A percentile compares a stretch with the other conserved stretches of the same genome.
Evolutionary conservation across 2,329 filamentous ascomycete genomes (phyloP).

Genomic region (Beauveria caledonica): DNA sequence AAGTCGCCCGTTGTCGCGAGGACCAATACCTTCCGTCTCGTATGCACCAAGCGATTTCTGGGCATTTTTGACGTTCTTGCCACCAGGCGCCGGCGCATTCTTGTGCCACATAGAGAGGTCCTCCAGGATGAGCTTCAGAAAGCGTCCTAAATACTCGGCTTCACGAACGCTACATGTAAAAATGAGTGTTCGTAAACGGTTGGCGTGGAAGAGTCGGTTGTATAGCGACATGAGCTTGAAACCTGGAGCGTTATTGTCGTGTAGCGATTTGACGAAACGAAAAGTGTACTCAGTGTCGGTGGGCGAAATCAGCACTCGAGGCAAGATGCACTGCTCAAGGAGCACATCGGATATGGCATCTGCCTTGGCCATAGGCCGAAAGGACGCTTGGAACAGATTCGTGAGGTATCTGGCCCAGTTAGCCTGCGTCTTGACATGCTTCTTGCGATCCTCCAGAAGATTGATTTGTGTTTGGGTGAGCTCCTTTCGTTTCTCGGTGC

Average conservation of each 20-base stretch:
- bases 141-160: constrained; percentile 86
- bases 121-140: constrained; percentile 72
- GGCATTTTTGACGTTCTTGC: constrained; percentile 30
- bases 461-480: constrained; percentile 61
- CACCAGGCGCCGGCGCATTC: constrained; percentile 49
- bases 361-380: constrained; percentile 55
- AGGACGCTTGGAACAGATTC: constrained; percentile 73
- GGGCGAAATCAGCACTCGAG: constrained; percentile 73
- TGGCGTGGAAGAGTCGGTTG: constrained; percentile 75
- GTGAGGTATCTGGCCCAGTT: constrained; percentile 62
- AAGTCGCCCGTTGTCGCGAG: constrained; percentile 48
- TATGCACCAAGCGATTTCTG: constrained; percentile 63
- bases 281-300: constrained; percentile 86
- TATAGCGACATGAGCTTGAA: constrained; percentile 82
- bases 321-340: constrained; percentile 87
- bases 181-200: constrained; percentile 72
- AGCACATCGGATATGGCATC: constrained; percentile 66
- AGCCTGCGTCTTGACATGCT: constrained; percentile 58
- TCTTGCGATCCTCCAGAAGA: constrained; percentile 64
- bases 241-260: constrained; percentile 73
- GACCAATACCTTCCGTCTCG: constrained; percentile 63
- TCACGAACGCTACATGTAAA: constrained; percentile 87
- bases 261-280: constrained; percentile 77
- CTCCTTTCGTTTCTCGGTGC: constrained; percentile 54
- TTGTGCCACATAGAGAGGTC: constrained; percentile 81